Evolutionary conservation across 1,284 basidiomycete species (phyloP).

Genomic region (Microbotryum saponariae): DNA sequence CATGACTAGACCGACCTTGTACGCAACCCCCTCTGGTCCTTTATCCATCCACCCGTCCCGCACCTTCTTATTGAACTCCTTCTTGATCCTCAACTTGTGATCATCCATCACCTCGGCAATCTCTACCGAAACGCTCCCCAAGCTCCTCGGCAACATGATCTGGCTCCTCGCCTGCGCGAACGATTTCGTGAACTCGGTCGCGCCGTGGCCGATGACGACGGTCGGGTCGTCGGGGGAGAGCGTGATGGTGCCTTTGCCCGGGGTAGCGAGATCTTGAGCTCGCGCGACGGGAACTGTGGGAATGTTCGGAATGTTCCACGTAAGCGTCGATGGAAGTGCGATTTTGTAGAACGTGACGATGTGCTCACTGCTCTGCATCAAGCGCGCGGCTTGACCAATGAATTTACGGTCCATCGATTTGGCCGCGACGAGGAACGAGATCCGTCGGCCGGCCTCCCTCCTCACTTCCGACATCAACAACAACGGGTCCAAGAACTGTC

Average conservation of each 20-base stretch:
- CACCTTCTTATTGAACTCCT: slow-evolving; percentile 57
- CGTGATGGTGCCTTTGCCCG: slow-evolving; percentile 65
- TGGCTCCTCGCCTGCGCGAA: slow-evolving; percentile 68
- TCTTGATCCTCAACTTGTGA: slow-evolving; percentile 68
- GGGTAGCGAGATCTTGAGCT: slow-evolving; percentile 78
- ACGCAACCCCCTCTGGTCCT: slow-evolving; percentile 22
- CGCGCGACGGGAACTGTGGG: slow-evolving; percentile 78
- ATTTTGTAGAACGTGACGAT: background rate
- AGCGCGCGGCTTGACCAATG: slow-evolving; percentile 72
- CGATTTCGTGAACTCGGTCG: slow-evolving; percentile 63
- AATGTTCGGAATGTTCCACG: background rate
- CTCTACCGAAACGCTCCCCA: slow-evolving; percentile 71
- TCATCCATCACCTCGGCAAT: slow-evolving; percentile 85
- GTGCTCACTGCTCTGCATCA: slow-evolving; percentile 84
- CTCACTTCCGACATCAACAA: slow-evolving; percentile 77
- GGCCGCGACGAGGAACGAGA: slow-evolving; percentile 88
- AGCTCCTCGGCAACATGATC: slow-evolving; percentile 76
- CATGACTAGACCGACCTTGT: slow-evolving; percentile 23
- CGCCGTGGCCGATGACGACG: slow-evolving; percentile 67
- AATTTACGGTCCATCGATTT: slow-evolving; percentile 75
- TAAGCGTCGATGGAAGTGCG: background rate
- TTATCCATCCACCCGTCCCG: slow-evolving; percentile 37
- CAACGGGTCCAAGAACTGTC: slow-evolving; percentile 88
- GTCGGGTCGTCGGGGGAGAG: slow-evolving; percentile 67
- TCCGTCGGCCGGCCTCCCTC: slow-evolving; percentile 71